Evolutionary conservation across 441 rosid species (phyloP).

Genomic region (Mallotus japonicus): DNA sequence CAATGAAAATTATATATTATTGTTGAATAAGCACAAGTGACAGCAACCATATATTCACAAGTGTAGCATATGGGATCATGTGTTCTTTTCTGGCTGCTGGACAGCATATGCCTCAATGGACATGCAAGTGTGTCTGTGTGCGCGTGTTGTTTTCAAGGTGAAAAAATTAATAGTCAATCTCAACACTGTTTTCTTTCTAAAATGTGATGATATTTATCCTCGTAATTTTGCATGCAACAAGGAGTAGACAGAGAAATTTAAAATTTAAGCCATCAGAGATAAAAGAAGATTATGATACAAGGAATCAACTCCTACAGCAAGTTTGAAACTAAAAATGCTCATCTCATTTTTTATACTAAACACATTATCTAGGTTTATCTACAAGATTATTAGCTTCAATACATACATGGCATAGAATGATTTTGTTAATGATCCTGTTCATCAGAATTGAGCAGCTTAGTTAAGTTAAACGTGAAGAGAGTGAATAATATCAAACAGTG

Average conservation of each 20-base stretch:
- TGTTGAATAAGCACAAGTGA: background rate
- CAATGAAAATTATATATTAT: background rate
- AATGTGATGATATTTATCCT: background rate
- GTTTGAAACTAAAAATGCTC: background rate
- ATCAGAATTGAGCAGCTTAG: background rate
- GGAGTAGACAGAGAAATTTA: background rate
- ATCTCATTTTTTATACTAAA: background rate
- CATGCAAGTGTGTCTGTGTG: background rate
- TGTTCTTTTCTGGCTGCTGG: background rate
- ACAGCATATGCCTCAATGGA: background rate
- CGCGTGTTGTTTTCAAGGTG: background rate
- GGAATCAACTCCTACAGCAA: background rate
- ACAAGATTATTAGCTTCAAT: background rate
- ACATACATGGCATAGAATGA: background rate
- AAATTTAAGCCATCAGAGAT: background rate
- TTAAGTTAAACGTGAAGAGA: background rate
- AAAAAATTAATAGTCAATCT: background rate
- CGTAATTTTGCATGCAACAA: background rate
- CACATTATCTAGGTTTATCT: background rate
- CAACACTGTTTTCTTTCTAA: background rate
- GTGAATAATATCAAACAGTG: background rate
- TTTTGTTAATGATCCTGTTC: constrained; percentile 1
- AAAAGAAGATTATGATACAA: background rate
- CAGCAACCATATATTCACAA: background rate
- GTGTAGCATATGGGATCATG: too few species aligned